These are phyloP conservation scores for Tetragonia tetragonoides DNA, from an alignment of 148 eudicot species.

Conservation along the genomic window DNA sequence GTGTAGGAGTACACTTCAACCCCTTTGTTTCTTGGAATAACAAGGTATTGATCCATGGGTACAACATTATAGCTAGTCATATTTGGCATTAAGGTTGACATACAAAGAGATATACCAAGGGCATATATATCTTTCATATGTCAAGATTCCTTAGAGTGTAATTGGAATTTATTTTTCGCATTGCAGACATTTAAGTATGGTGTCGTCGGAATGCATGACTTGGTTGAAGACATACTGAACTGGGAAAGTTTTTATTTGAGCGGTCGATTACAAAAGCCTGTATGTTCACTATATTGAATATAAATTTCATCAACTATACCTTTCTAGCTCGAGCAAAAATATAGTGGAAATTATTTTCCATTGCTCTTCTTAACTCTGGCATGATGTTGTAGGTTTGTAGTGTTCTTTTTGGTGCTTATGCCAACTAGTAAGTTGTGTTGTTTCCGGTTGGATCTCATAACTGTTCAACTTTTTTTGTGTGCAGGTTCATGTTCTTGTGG, in stretches of 20 bases:
- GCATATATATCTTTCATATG: neutral
- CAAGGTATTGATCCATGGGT: constrained; percentile 41
- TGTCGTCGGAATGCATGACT: constrained; percentile 81
- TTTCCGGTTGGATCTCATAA: constrained; percentile 17
- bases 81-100: neutral
- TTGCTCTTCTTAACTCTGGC: constrained; percentile 1
- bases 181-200: constrained; percentile 81
- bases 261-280: constrained; percentile 96
- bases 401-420: neutral
- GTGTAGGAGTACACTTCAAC: constrained; percentile 93
- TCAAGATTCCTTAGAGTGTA: neutral
- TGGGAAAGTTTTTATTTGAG: constrained; percentile 87
- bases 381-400: neutral
- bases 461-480: neutral
- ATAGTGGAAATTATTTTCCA: neutral
- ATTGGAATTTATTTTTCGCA: neutral
- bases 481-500: constrained; percentile 68
- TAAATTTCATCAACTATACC: neutral
- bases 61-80: neutral
- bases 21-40: constrained; percentile 69
- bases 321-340: neutral
- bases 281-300: constrained; percentile 32
- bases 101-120: neutral
- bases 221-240: constrained; percentile 58
- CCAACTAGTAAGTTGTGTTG: neutral